Evolutionary conservation across 106 monocot species (phyloP).

Genomic region (Allium cepa): DNA sequence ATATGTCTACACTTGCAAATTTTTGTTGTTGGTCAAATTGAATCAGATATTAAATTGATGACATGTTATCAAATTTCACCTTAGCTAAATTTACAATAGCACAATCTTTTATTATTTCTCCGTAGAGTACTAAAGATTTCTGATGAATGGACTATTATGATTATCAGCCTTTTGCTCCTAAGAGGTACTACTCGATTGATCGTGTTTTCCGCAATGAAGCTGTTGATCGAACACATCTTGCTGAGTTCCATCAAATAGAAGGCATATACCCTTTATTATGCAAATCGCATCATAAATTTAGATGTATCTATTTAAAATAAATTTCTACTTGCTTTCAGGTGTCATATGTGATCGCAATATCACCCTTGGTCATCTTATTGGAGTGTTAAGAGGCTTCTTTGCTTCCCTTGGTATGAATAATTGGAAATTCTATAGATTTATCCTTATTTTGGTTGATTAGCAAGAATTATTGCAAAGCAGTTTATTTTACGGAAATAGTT

Average conservation of each 20-base stretch:
- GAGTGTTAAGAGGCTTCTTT: constrained; percentile 92
- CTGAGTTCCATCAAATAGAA: constrained; percentile 98
- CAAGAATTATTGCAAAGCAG: too few species aligned
- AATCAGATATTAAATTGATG: not conserved
- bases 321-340: constrained; percentile 24
- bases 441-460: too few species aligned
- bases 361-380: constrained; percentile 87
- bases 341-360: constrained; percentile 87
- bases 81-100: too few species aligned
- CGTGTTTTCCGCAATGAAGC: constrained; percentile 98
- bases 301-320: not conserved
- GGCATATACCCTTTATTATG: constrained; percentile 21
- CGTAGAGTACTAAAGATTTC: not conserved
- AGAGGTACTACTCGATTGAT: constrained; percentile 90
- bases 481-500: too few species aligned
- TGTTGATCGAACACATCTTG: constrained; percentile 96
- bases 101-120: too few species aligned
- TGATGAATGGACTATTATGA: constrained; percentile 1
- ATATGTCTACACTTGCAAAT: not conserved
- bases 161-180: constrained; percentile 72
- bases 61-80: too few species aligned
- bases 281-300: not conserved
- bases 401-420: constrained; percentile 66
- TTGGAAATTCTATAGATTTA: too few species aligned
- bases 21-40: not conserved